phyloP scores from a whole-genome alignment of 23 red algal genomes.

The Gracilaria caudata region DNA sequence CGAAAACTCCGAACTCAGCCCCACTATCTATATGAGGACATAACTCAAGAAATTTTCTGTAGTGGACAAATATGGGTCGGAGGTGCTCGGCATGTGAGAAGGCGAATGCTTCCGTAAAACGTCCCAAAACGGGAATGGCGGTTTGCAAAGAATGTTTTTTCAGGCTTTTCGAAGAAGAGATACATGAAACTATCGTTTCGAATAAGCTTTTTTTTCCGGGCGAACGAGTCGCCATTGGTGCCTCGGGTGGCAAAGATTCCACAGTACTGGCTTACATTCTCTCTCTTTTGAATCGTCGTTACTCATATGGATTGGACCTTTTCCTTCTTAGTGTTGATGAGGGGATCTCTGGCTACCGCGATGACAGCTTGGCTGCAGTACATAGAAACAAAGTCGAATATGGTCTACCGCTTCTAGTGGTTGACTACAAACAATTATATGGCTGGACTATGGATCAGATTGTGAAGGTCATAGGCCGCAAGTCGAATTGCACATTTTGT shows the following conservation, averaged over 20 bases:
- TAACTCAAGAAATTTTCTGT: too few species aligned
- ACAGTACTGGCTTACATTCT: conserved; percentile 93
- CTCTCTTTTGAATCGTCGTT: conserved; percentile 76
- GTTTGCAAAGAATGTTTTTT: conserved; percentile 94
- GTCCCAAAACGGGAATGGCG: conserved; percentile 61
- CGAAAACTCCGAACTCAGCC: too few species aligned
- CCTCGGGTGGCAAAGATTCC: conserved; percentile 97
- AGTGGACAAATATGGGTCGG: conserved; percentile 40
- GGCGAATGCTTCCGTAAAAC: conserved; percentile 65
- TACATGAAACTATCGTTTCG: conserved; percentile 83
- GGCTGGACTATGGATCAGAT: conserved; percentile 99
- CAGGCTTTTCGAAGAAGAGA: conserved; percentile 81
- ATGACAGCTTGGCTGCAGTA: conserved; percentile 87
- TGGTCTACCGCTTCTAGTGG: conserved; percentile 74
- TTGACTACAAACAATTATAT: conserved; percentile 87
- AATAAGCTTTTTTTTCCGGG: conserved; percentile 76
- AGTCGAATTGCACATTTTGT: conserved; percentile 97
- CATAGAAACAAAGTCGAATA: conserved; percentile 62
- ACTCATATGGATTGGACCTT: conserved; percentile 83
- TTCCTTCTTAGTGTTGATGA: conserved; percentile 93
- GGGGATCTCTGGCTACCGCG: conserved; percentile 96
- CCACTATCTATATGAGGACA: too few species aligned
- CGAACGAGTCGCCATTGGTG: conserved; percentile 88
- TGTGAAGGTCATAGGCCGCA: conserved; percentile 81
- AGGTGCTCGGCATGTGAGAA: conserved; percentile 46